Conservation (phyloP, 2,329 filamentous ascomycete genomes). For the Trichothecium roseum region DNA sequence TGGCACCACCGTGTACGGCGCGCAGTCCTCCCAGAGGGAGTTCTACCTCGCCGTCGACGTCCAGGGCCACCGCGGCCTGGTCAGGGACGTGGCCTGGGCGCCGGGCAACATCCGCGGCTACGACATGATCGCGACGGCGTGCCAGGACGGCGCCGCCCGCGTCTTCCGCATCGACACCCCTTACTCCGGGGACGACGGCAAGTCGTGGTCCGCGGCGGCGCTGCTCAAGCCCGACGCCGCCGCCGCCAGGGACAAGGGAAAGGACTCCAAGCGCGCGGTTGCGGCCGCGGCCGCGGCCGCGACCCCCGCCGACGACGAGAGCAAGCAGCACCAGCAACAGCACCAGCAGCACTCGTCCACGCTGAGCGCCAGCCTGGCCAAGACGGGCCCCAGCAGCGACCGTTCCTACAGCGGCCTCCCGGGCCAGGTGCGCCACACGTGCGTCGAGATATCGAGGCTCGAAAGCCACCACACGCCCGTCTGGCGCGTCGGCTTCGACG, state of each 20-base stretch:
- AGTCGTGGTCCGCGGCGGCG: conserved; percentile 37
- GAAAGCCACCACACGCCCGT: conserved; percentile 60
- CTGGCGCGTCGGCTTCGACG: conserved; percentile 65
- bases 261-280: conserved; percentile 11
- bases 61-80: conserved; percentile 60
- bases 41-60: conserved; percentile 81
- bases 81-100: conserved; percentile 86
- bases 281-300: neutral
- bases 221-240: conserved; percentile 25
- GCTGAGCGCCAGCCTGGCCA: conserved; percentile 42
- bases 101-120: conserved; percentile 83
- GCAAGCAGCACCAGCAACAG: conserved; percentile 10
- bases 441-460: conserved; percentile 54
- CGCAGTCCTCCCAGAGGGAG: conserved; percentile 52
- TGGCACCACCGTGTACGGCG: conserved; percentile 38
- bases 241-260: conserved; percentile 11
- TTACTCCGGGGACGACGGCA: conserved; percentile 32
- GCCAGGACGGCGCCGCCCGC: conserved; percentile 80
- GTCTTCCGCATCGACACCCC: conserved; percentile 74
- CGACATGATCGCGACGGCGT: conserved; percentile 83
- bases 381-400: conserved; percentile 33
- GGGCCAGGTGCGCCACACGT: conserved; percentile 55
- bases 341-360: conserved; percentile 31
- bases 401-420: conserved; percentile 46
- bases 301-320: neutral